phyloP scores from a whole-genome alignment of 2,329 filamentous ascomycete genomes.

The Orbilia ellipsospora region DNA sequence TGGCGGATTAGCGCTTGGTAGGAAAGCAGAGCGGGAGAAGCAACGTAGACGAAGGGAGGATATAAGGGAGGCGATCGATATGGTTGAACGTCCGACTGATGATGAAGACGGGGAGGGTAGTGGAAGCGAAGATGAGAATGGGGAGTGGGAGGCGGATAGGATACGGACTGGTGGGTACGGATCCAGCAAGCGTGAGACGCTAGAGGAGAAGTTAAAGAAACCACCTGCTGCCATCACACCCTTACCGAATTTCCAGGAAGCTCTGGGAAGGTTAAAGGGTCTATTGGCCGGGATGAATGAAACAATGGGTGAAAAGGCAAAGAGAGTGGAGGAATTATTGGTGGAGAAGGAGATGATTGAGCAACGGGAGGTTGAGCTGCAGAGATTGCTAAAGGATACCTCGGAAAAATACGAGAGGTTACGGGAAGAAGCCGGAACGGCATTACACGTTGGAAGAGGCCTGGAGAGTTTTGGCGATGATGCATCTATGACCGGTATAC shows the following conservation, averaged over 20 bases:
- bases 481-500: constrained; percentile 25
- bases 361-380: constrained; percentile 40
- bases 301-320: constrained; percentile 17
- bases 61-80: constrained; percentile 45
- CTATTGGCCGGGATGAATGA: constrained; percentile 40
- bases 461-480: constrained; percentile 50
- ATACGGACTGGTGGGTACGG: constrained; percentile 49
- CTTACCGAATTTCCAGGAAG: constrained; percentile 40
- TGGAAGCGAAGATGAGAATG: constrained; percentile 23
- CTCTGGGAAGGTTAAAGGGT: constrained; percentile 26
- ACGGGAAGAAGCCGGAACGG: constrained; percentile 40
- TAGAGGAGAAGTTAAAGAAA: constrained; percentile 46
- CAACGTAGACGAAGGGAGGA: constrained; percentile 40
- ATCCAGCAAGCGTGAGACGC: constrained; percentile 37
- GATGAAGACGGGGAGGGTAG: constrained; percentile 20
- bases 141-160: constrained; percentile 45
- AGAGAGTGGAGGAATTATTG: constrained; percentile 38
- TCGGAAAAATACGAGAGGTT: constrained; percentile 48
- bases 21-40: constrained; percentile 35
- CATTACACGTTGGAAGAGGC: constrained; percentile 44
- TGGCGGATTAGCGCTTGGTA: constrained; percentile 44
- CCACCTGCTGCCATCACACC: constrained; percentile 44
- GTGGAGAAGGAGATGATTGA: constrained; percentile 50
- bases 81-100: constrained; percentile 46
- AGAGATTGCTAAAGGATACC: constrained; percentile 34